These are phyloP conservation scores for Diaporthe batatas DNA, from an alignment of 2,329 filamentous ascomycete genomes.

Conservation along the genomic window DNA sequence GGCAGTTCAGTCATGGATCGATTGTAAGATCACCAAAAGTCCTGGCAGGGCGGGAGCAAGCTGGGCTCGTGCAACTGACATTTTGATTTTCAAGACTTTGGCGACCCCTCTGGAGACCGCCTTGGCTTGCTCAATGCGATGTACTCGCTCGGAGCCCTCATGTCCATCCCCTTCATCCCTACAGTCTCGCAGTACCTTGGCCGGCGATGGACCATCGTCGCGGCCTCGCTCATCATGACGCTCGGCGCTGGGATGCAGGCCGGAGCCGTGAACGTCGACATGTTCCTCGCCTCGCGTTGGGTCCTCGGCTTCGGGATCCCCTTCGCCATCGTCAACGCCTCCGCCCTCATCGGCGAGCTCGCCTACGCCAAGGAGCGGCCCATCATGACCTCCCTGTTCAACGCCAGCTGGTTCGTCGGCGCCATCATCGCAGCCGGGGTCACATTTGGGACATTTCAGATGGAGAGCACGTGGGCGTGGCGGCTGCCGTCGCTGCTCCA, in stretches of 20 bases:
- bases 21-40: constrained; percentile 47
- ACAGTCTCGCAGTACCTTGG: constrained; percentile 55
- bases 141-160: constrained; percentile 58
- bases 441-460: constrained; percentile 52
- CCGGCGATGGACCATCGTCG: constrained; percentile 53
- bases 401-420: constrained; percentile 50
- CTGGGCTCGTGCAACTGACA: constrained; percentile 45
- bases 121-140: constrained; percentile 59
- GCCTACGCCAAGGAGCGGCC: constrained; percentile 51
- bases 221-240: constrained; percentile 52
- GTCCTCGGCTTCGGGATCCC: constrained; percentile 53
- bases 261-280: constrained; percentile 44
- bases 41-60: neutral
- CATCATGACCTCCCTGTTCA: constrained; percentile 51
- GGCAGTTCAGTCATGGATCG: constrained; percentile 55
- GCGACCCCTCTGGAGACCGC: constrained; percentile 53
- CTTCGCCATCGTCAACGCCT: constrained; percentile 52
- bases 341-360: constrained; percentile 53
- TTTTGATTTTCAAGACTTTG: constrained; percentile 47
- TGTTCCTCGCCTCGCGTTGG: constrained; percentile 52
- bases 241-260: constrained; percentile 52
- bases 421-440: constrained; percentile 54
- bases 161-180: constrained; percentile 57
- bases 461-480: constrained; percentile 54
- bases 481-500: constrained; percentile 50